These are phyloP conservation scores for Uronychia binucleata DNA, from an alignment of 73 alveolate species.

Conservation along the genomic window DNA sequence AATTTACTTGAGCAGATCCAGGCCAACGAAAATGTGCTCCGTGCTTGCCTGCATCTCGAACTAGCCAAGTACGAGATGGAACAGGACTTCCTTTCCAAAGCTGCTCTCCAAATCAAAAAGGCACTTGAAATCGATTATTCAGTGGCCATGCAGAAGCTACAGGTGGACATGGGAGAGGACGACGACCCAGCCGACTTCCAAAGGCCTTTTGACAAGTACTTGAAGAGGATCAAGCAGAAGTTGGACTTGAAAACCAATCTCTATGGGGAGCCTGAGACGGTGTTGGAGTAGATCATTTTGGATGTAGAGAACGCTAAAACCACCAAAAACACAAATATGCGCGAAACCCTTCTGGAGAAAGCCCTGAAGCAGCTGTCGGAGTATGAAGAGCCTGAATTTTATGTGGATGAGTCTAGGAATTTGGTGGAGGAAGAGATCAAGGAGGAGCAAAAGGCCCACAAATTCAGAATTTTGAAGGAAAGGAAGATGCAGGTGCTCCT, in stretches of 20 bases:
- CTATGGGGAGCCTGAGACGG: constrained; percentile 90
- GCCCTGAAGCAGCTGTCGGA: constrained; percentile 77
- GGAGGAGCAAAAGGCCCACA: constrained; percentile 74
- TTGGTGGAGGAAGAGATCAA: constrained; percentile 94
- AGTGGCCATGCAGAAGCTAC: constrained; percentile 78
- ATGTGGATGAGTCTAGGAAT: constrained; percentile 69
- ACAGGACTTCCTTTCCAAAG: constrained; percentile 95
- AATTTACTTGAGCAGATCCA: constrained; percentile 87
- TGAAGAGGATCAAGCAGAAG: constrained; percentile 68
- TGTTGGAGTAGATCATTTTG: constrained; percentile 87
- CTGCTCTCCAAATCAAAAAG: constrained; percentile 89
- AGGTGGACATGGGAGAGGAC: constrained; percentile 66
- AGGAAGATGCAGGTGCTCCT: constrained; percentile 73
- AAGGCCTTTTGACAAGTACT: constrained; percentile 80
- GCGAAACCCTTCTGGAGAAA: constrained; percentile 86
- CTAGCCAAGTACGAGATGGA: constrained; percentile 96
- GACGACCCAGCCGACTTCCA: constrained; percentile 83
- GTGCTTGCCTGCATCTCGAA: constrained; percentile 96
- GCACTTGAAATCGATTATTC: constrained; percentile 96
- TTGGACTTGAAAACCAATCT: constrained; percentile 67
- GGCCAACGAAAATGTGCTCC: constrained; percentile 89
- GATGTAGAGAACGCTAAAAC: constrained; percentile 96
- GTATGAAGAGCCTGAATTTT: constrained; percentile 83
- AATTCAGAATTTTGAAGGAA: constrained; percentile 77
- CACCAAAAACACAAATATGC: constrained; percentile 86